Percentiles rank a stretch among this genome's conserved stretches.
Conservation (phyloP, 352 stramenopile species). For the Globisporangium emineosum region DNA sequence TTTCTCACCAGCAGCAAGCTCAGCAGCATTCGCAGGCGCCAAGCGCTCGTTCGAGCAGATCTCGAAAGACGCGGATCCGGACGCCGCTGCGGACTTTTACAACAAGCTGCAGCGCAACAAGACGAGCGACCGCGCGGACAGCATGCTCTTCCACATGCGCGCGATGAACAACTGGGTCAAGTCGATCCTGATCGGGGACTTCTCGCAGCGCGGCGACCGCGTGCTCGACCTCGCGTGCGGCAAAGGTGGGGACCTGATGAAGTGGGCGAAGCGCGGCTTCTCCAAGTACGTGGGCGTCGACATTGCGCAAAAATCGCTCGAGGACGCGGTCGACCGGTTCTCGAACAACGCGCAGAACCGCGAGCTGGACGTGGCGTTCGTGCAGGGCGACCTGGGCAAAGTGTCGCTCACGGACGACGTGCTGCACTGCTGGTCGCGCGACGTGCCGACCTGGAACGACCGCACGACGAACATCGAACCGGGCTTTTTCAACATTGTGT, state of each 20-base stretch:
- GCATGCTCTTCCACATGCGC: slow-evolving; percentile 96
- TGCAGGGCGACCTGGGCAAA: slow-evolving; percentile 72
- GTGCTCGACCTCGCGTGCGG: slow-evolving; percentile 98
- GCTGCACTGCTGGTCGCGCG: slow-evolving; percentile 68
- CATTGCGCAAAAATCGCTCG: slow-evolving; percentile 95
- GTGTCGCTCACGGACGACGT: slow-evolving; percentile 65
- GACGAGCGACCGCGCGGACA: slow-evolving; percentile 78
- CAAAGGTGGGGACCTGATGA: slow-evolving; percentile 98
- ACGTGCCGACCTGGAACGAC: slow-evolving; percentile 51
- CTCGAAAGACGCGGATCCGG: slow-evolving; percentile 51
- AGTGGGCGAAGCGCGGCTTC: slow-evolving; percentile 93
- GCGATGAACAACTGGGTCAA: slow-evolving; percentile 99
- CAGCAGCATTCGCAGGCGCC: slow-evolving; percentile 16
- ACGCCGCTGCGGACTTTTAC: slow-evolving; percentile 77
- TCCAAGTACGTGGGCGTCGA: slow-evolving; percentile 96
- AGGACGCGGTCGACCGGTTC: slow-evolving; percentile 90
- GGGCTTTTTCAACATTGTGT: slow-evolving; percentile 93
- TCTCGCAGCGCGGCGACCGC: slow-evolving; percentile 70
- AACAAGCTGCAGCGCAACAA: slow-evolving; percentile 77
- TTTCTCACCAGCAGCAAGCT: background rate
- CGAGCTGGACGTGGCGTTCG: slow-evolving; percentile 75
- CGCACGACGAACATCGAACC: slow-evolving; percentile 38
- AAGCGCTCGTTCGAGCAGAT: slow-evolving; percentile 63
- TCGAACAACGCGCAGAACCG: slow-evolving; percentile 60
- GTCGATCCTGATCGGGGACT: slow-evolving; percentile 93